Conservation (phyloP, 2,329 filamentous ascomycete species). For the Claviceps capensis region DNA sequence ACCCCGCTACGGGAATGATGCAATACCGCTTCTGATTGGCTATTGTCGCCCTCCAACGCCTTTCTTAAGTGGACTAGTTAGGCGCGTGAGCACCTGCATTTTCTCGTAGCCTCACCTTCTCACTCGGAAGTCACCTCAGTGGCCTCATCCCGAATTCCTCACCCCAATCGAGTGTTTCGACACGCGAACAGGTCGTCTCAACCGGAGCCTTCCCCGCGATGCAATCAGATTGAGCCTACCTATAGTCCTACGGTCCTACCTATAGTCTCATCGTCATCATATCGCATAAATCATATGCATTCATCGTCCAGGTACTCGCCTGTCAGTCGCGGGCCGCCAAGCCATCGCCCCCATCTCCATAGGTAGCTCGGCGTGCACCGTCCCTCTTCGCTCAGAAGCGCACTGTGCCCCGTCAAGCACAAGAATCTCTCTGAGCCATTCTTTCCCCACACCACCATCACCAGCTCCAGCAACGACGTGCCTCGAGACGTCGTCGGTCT, state of each 20-base stretch:
- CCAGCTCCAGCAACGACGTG: neutral
- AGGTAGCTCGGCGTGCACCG: neutral
- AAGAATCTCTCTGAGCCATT: neutral
- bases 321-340: too few species aligned
- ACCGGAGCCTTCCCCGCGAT: too few species aligned
- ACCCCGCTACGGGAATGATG: too few species aligned
- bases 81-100: constrained; percentile 8
- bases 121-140: too few species aligned
- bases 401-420: neutral
- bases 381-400: neutral
- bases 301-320: too few species aligned
- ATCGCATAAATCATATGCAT: too few species aligned
- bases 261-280: too few species aligned
- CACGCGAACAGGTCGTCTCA: too few species aligned
- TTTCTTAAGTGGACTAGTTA: neutral
- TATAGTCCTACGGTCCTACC: too few species aligned
- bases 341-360: too few species aligned
- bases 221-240: too few species aligned
- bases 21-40: constrained; percentile 2
- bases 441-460: neutral
- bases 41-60: neutral
- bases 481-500: neutral
- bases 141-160: neutral
- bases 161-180: too few species aligned
- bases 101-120: neutral